Evolutionary conservation across 176 grass and related monocot genomes (phyloP), one percentile per base, ranked within the genome.

Genomic region (Hordeum marinum): DNA sequence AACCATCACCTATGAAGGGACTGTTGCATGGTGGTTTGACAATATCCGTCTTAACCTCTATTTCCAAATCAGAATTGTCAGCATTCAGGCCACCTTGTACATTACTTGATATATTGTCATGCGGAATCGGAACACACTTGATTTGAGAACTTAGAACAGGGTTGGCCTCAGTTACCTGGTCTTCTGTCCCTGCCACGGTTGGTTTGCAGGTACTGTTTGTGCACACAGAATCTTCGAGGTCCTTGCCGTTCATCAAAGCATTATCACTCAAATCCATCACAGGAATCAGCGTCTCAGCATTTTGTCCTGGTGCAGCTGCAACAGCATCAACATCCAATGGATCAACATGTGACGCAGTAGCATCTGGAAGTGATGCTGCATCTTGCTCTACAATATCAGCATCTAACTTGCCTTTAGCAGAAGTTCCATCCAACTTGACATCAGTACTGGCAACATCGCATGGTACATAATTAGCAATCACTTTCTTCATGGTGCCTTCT

Each of bases 1-100:
- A 65, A 82, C 78, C 71, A 45, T 63, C 73, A 90, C 82, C 66
- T 82, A 70, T 1, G 29, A 73, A 81, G 65, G 78, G 66, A 90
- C 70, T 85, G 66, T 21, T 76, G 82, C 78, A 85, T 74, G 67
- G 78, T 82, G 77, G 48, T 85, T 91, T 72, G 42, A 89, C 88
- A 85, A 97, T 88, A 85, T 94, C 85, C 79, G 25, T 80, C 87
- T 90, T 97, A 97, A 77, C 72, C 66, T 90, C 91, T 77, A 93
- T 62, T 88, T 90, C 83, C 86, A 94, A 92, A 91, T 92, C 89
- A 92, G 81, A 97, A 82, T 87, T 90, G 55, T 88, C 82, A 88
- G 87, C 85, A 90, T 94, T 97, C 82, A 91, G 46, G 68, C 85
- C 88, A 92, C 77, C 83, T 69, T 95, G 85, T 75, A 89, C 54